These are phyloP conservation scores for Firmiana major DNA, from an alignment of 345 rosid genomes.

Conservation along the genomic window DNA sequence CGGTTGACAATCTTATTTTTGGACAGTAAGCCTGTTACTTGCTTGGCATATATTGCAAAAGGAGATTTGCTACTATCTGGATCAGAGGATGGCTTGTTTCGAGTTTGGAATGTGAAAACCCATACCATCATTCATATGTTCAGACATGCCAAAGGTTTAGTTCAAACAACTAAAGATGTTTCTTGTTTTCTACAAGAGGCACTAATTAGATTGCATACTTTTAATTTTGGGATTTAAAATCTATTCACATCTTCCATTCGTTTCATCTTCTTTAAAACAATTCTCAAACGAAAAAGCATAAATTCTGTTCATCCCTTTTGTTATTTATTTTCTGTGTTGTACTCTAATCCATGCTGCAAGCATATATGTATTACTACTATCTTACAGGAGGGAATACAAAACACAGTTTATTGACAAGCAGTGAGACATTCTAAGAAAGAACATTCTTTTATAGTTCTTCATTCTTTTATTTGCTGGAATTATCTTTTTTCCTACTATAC, in stretches of 20 bases:
- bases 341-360: not conserved
- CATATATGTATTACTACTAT: not conserved
- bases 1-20: not conserved
- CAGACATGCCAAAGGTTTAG: conserved; percentile 56
- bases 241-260: not conserved
- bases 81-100: conserved; percentile 68
- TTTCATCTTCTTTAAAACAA: not conserved
- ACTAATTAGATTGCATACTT: not conserved
- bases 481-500: no score
- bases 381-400: not conserved
- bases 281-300: no score
- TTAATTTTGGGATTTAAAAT: not conserved
- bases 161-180: not conserved
- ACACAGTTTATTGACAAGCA: not conserved
- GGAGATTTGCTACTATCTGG: conserved; percentile 67
- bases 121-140: conserved; percentile 43
- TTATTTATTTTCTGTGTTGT: not conserved
- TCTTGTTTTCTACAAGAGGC: not conserved
- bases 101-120: conserved; percentile 55
- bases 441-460: not conserved
- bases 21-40: conserved; percentile 68
- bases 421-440: not conserved
- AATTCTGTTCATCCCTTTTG: no score
- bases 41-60: conserved; percentile 53
- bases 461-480: not conserved